These are phyloP conservation scores for Adansonia grandidieri DNA, from an alignment of 441 rosid genomes.

Conservation along the genomic window DNA sequence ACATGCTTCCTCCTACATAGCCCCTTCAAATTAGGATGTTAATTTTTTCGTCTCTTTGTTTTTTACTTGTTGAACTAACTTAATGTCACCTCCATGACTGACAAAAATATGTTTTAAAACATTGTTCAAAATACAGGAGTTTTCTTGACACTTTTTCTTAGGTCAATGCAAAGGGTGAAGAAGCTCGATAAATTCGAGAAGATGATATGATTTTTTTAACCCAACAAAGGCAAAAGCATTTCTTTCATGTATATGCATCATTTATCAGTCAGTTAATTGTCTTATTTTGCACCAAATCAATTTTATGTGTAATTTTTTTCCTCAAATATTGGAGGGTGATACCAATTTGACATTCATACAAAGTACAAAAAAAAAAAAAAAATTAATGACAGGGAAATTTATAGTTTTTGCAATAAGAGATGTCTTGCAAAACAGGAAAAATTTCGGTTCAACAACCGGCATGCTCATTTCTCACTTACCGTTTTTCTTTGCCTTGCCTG, in stretches of 20 bases:
- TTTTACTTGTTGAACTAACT: background rate
- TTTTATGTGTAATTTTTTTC: background rate
- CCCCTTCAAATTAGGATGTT: background rate
- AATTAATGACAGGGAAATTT: background rate
- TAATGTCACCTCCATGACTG: background rate
- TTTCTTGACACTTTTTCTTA: conserved; percentile 56
- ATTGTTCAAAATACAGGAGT: conserved; percentile 56
- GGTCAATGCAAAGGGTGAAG: conserved; percentile 83
- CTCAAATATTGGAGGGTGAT: background rate
- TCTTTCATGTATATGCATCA: background rate
- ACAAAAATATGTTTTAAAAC: background rate
- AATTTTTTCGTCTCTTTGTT: too few species aligned
- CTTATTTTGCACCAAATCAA: background rate
- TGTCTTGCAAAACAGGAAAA: background rate
- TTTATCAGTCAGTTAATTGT: background rate
- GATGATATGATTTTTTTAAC: conserved; percentile 59
- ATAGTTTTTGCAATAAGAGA: background rate
- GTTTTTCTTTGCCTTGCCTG: too few species aligned
- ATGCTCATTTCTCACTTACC: too few species aligned
- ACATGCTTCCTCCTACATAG: background rate
- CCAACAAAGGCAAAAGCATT: background rate
- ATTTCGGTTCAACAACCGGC: too few species aligned
- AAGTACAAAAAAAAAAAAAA: background rate
- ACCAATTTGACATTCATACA: background rate
- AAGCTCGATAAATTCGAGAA: conserved; percentile 87